Base-by-base conservation (phyloP, 768 basidiomycete genomes). In the Naganishia vishniacii region DNA sequence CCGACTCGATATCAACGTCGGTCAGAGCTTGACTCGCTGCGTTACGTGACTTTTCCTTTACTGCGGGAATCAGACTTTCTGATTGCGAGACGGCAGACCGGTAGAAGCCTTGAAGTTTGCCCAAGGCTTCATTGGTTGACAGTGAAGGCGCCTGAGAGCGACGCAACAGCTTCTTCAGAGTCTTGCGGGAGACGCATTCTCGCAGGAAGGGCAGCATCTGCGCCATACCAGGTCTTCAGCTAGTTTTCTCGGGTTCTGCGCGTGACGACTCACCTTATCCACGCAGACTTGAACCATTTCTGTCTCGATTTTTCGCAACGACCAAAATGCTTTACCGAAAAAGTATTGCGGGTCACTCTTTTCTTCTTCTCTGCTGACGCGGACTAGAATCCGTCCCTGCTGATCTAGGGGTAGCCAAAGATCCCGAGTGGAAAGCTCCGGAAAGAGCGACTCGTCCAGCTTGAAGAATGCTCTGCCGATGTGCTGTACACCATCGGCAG, bases 301-400 rank as follows among this genome's bases (percentile, higher is more conserved):
- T 25, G 83, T 85, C 73, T 98, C 91, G 0, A 91, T 89, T 32
- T 92, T 81, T 78, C 97, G 97, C 69, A 99, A 76, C 53, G 70
- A 72, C 48, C 94, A 82, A 82, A 99, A 99, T 3, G 87, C 94
- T 32, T 92, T 83, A 28, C 95, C 95, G 72, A 98, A 99, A 81
- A 88, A 93, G 81, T 95, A 99, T 69, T 89, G 89, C 8, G 91
- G 89, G 74, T 99, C 95, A 70, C 95, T 92, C 78, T 94, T 92
- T 82, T 98, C 95, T 59, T 93, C 92, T 73, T 99, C 95, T 92
- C 98, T 95, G 73, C 91, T 93, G 64, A 98, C 83, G 20, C 95
- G 84, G 32, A 95, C 80, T 40, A 95, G 79, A 53, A 97, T 82
- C 34, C 91, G 84, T 4, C 95, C 92, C 60, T 85, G 82, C 0